A percentile compares a stretch with the other conserved stretches of the same genome.
phyloP scores from a whole-genome alignment of 805 yeast species.

The Jamesozyma gamospora region DNA sequence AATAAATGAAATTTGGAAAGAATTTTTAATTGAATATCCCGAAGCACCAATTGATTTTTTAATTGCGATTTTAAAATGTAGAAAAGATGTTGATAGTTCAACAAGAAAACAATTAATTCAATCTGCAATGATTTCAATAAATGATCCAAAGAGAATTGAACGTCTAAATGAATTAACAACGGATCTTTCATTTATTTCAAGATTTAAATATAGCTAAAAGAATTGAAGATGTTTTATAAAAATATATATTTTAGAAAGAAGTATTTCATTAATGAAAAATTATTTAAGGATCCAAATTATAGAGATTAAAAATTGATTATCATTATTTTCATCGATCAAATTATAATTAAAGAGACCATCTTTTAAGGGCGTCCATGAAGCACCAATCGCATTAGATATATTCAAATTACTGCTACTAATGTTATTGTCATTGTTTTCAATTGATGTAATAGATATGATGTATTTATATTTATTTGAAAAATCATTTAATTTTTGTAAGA shows the following conservation, averaged over 20 bases:
- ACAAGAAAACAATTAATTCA: constrained; percentile 15
- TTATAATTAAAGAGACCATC: constrained; percentile 43
- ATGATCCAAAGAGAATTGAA: constrained; percentile 15
- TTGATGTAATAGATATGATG: constrained; percentile 36
- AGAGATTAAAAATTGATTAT: constrained; percentile 20
- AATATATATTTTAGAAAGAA: too few relatives aligned
- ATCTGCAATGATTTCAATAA: constrained; percentile 11
- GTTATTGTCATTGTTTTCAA: constrained; percentile 18
- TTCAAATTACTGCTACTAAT: constrained; percentile 8
- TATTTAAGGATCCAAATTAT: constrained; percentile 28
- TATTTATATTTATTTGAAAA: constrained; percentile 49
- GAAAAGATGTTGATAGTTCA: constrained; percentile 31
- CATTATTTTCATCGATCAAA: constrained; percentile 13
- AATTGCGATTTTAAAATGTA: constrained; percentile 45
- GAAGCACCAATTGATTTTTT: constrained; percentile 70
- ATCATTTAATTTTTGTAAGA: constrained; percentile 31
- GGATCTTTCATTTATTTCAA: constrained; percentile 7
- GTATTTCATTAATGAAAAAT: too few relatives aligned
- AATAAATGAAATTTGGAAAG: constrained; percentile 47
- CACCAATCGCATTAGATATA: constrained; percentile 36
- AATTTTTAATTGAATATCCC: constrained; percentile 54
- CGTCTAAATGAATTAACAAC: constrained; percentile 5
- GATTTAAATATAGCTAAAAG: constrained; percentile 3
- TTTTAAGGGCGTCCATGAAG: constrained; percentile 45
- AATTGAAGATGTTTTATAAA: background rate